These are phyloP conservation scores for Ogataea paradorogensis DNA, from an alignment of 805 yeast species.

Conservation along the genomic window DNA sequence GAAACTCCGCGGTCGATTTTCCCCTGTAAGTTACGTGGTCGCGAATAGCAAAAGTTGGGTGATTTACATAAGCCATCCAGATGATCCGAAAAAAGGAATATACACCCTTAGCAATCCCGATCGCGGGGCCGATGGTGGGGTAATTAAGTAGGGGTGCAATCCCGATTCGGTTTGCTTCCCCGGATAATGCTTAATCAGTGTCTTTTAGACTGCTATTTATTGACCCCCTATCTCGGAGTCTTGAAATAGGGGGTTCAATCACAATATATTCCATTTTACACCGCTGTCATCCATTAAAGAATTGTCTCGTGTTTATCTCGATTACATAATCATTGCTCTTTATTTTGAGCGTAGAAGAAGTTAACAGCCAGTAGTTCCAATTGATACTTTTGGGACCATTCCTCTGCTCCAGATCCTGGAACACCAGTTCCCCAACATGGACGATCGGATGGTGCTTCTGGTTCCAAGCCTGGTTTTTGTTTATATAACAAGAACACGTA, in stretches of 20 bases:
- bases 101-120: neutral
- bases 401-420: slow-evolving; percentile 74
- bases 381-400: slow-evolving; percentile 66
- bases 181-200: neutral
- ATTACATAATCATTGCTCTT: slow-evolving; percentile 23
- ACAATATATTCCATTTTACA: too few species aligned
- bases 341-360: slow-evolving; percentile 79
- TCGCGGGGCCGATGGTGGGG: slow-evolving; percentile 5
- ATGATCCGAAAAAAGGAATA: neutral
- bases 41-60: neutral
- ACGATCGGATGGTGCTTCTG: slow-evolving; percentile 48
- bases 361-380: slow-evolving; percentile 70
- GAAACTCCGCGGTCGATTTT: slow-evolving; percentile 4
- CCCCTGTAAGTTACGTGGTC: neutral
- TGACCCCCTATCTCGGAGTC: neutral
- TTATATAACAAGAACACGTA: slow-evolving; percentile 75
- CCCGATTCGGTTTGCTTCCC: neutral
- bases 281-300: too few species aligned
- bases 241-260: neutral
- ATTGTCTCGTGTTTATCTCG: too few species aligned
- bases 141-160: neutral
- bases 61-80: neutral
- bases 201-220: neutral
- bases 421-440: slow-evolving; percentile 84
- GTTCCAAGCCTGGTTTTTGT: slow-evolving; percentile 48